Percentiles rank a stretch among this genome's conserved stretches.
phyloP scores from a whole-genome alignment of 805 yeast species.

The Tetrapisispora taiwanensis region DNA sequence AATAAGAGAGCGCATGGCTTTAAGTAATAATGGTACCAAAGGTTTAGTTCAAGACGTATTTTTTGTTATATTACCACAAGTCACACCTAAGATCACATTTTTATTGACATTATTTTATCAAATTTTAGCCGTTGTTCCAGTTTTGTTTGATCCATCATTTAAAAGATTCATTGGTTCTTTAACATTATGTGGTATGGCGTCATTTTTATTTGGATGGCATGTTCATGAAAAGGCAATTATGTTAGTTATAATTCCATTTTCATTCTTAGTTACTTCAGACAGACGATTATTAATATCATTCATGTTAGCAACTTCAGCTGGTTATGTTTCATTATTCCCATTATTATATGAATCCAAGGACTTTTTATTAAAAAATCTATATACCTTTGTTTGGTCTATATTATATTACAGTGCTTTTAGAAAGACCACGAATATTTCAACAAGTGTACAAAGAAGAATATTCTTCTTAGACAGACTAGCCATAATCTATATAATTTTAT shows the following conservation, averaged over 20 bases:
- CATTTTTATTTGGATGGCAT: conserved; percentile 96
- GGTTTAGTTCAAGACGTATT: conserved; percentile 89
- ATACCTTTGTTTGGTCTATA: conserved; percentile 79
- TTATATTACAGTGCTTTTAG: conserved; percentile 63
- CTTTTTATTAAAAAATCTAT: conserved; percentile 61
- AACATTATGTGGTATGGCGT: conserved; percentile 82
- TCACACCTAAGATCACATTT: conserved; percentile 70
- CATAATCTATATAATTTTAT: conserved; percentile 53
- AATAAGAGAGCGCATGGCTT: conserved; percentile 24
- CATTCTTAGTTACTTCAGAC: conserved; percentile 64
- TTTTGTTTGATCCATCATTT: conserved; percentile 60
- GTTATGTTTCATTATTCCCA: conserved; percentile 83
- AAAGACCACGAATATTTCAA: conserved; percentile 46
- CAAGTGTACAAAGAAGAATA: conserved; percentile 35
- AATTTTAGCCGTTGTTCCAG: conserved; percentile 61
- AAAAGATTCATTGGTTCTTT: conserved; percentile 74
- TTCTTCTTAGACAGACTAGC: conserved; percentile 67
- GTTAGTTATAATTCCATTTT: conserved; percentile 77
- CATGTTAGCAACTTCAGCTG: conserved; percentile 63
- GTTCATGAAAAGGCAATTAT: conserved; percentile 97
- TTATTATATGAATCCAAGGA: conserved; percentile 72
- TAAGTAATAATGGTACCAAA: conserved; percentile 47
- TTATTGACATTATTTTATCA: conserved; percentile 78
- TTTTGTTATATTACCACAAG: conserved; percentile 70
- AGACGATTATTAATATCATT: conserved; percentile 63